Evolutionary conservation across 2,329 filamentous ascomycete species (phyloP).

Genomic region (Thielaviopsis musarum): DNA sequence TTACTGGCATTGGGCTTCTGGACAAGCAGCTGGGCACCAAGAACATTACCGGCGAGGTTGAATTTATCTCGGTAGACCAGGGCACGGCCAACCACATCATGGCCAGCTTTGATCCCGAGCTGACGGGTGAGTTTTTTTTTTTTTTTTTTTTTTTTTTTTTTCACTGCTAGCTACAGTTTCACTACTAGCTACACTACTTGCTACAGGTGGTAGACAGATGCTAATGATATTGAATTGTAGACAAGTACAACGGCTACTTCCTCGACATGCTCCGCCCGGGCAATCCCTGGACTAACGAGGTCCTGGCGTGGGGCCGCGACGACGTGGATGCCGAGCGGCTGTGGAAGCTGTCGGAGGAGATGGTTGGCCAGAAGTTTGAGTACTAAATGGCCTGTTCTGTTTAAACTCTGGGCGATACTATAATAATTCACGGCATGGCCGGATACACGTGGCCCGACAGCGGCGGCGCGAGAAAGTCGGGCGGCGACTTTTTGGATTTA

Average conservation of each 20-base stretch:
- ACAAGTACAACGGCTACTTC: background rate
- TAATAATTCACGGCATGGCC: conserved; percentile 3
- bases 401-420: too few relatives aligned
- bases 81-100: conserved; percentile 1
- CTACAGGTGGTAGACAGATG: background rate
- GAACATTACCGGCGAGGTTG: background rate
- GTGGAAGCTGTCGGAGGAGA: conserved; percentile 13
- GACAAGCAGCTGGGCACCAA: background rate
- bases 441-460: conserved; percentile 2
- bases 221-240: background rate
- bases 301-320: conserved; percentile 6
- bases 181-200: background rate
- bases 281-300: background rate
- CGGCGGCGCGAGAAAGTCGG: conserved; percentile 9
- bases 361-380: conserved; percentile 6
- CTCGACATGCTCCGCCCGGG: background rate
- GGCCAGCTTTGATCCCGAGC: background rate
- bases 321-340: conserved; percentile 12
- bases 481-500: conserved; percentile 8
- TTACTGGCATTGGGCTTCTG: background rate
- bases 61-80: background rate
- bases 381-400: background rate
- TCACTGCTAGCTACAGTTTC: background rate
- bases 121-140: background rate
- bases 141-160: too few relatives aligned